Percentiles rank a stretch among this genome's conserved stretches.
Evolutionary conservation across 2,329 filamentous ascomycete genomes (phyloP).

Genomic region (Davidsoniella australis): DNA sequence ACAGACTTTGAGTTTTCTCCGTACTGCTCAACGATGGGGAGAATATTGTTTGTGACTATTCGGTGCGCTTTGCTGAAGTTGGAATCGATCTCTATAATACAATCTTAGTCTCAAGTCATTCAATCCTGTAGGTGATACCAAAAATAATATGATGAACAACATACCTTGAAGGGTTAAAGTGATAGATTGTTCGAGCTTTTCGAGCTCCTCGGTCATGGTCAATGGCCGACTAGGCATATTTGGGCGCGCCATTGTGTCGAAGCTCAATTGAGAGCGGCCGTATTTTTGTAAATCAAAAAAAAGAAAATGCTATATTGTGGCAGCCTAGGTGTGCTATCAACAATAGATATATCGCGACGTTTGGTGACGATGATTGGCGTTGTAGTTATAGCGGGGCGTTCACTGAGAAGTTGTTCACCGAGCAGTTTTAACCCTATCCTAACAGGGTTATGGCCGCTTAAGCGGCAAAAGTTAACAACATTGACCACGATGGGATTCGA

Average conservation of each 20-base stretch:
- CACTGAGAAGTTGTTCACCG: too few species aligned
- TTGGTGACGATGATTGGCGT: too few species aligned
- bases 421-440: too few species aligned
- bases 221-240: constrained; percentile 37
- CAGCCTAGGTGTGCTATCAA: too few species aligned
- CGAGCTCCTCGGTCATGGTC: constrained; percentile 83
- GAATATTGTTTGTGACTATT: constrained; percentile 83
- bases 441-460: too few species aligned
- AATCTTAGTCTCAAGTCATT: not conserved
- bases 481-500: too few species aligned
- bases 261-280: too few species aligned
- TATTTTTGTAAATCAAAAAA: too few species aligned
- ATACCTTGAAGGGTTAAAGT: constrained; percentile 84
- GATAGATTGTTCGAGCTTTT: constrained; percentile 91
- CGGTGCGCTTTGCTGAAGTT: constrained; percentile 96
- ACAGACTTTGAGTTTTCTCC: constrained; percentile 83
- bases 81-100: constrained; percentile 69
- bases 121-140: not conserved
- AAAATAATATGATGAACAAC: constrained; percentile 1
- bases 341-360: too few species aligned
- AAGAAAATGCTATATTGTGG: too few species aligned
- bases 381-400: too few species aligned
- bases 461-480: too few species aligned
- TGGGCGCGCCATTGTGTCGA: constrained; percentile 29
- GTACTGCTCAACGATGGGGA: constrained; percentile 90